Evolutionary conservation across 2,329 filamentous ascomycete species (phyloP), one percentile per base, ranked within the genome.

Genomic region (Coniella lustricola): DNA sequence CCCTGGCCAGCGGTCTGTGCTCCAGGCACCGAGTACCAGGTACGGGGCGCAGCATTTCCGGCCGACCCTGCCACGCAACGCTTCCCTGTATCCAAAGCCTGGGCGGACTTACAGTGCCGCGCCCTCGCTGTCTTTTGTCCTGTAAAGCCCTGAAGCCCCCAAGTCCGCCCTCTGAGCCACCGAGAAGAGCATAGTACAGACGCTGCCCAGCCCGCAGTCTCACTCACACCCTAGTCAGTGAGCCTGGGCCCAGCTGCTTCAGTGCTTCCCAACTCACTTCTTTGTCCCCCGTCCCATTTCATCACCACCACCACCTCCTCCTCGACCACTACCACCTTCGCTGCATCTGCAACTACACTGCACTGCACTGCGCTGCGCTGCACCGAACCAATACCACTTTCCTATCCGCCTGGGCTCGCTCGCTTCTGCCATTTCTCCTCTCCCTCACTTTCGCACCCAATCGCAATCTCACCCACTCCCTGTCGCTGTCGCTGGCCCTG

Each of bases 1-100:
- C n/a, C n/a, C n/a, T 5, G 25, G 25, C 25, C 10, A 29, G 25
- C 25, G 25, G 37, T 32, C 29, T 31, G 20, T 31, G 47, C 36
- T 48, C 17, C 44, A 48, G 22, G 46, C 44, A 29, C 22, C n/a
- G 16, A n/a, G 22, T 25, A 40, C 20, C 14, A 40, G 13, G 38
- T 22, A 16, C 13, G 22, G 21, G 13, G 22, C 38, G 14, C 14
- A 22, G 21, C 14, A 41, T n/a, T 21, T 25, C 38, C 29, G n/a
- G n/a, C 22, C 36, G 46, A 36, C 20, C 32, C 34, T 42, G 37
- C 37, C 50, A 45, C 44, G 17, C 44, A 38, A 40, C 31, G 38
- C 36, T 41, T 25, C 21, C n/a, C n/a, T n/a, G n/a, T n/a, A n/a
- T n/a, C n/a, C n/a, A n/a, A n/a, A n/a, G n/a, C n/a, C n/a, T 36